Evolutionary conservation across 305 asterid genomes (phyloP).

Genomic region (Coffea humblotiana): DNA sequence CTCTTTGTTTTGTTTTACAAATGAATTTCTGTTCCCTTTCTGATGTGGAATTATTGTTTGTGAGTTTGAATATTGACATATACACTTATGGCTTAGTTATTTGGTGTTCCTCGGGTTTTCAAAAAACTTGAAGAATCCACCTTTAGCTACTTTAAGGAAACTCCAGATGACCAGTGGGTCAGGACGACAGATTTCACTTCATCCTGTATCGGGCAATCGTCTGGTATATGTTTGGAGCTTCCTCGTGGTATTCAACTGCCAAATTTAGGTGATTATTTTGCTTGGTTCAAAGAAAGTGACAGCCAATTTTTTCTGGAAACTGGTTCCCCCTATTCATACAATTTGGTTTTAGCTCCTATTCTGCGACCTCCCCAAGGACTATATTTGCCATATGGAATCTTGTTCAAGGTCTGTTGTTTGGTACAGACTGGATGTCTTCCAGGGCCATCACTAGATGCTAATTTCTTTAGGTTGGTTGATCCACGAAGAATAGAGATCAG

Average conservation of each 20-base stretch:
- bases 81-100: constrained; percentile 40
- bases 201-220: constrained; percentile 71
- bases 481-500: constrained; percentile 35
- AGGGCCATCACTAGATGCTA: constrained; percentile 52
- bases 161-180: constrained; percentile 81
- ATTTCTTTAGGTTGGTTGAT: constrained; percentile 53
- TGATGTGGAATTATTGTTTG: background rate
- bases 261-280: constrained; percentile 49
- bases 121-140: constrained; percentile 40
- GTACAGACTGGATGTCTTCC: constrained; percentile 86
- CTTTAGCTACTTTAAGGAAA: constrained; percentile 39
- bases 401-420: constrained; percentile 67
- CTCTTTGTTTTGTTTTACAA: background rate
- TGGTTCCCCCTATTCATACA: constrained; percentile 45
- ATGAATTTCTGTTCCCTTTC: background rate
- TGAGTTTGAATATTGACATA: background rate
- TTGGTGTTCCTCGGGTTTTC: constrained; percentile 79
- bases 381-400: constrained; percentile 53
- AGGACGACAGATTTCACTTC: constrained; percentile 84
- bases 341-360: constrained; percentile 62
- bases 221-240: constrained; percentile 75
- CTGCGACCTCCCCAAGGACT: constrained; percentile 49
- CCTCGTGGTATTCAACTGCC: constrained; percentile 53
- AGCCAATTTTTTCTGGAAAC: constrained; percentile 37
- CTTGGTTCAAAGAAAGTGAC: constrained; percentile 50